phyloP scores from a whole-genome alignment of 2,329 filamentous ascomycete genomes.

The Calonectria naviculata region DNA sequence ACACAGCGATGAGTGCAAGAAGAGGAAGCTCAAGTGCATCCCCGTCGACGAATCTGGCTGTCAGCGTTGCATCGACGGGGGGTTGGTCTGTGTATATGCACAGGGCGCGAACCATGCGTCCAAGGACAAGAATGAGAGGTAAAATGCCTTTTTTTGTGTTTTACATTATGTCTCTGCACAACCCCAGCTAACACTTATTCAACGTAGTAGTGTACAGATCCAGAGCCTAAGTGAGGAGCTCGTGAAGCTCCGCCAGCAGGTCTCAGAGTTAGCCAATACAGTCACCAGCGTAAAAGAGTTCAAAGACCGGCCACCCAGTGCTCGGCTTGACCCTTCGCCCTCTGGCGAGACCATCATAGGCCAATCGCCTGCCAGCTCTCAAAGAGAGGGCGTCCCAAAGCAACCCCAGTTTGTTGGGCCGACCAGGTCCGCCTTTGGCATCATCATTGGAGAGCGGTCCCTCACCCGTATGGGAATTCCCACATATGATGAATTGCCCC shows the following conservation, averaged over 20 bases:
- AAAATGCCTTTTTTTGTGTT: not conserved
- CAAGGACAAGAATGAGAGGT: conserved; percentile 37
- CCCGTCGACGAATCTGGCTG: conserved; percentile 40
- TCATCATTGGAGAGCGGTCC: conserved; percentile 49
- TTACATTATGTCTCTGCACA: not conserved
- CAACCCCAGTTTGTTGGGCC: conserved; percentile 51
- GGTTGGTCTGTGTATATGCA: conserved; percentile 40
- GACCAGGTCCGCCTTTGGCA: conserved; percentile 47
- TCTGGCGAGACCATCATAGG: conserved; percentile 20
- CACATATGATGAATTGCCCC: conserved; percentile 35
- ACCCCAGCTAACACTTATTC: not conserved
- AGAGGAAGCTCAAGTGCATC: conserved; percentile 54
- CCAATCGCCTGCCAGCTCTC: conserved; percentile 29
- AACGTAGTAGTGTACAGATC: conserved; percentile 11
- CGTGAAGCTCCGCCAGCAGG: conserved; percentile 43
- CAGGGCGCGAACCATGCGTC: conserved; percentile 32
- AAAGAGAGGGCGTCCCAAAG: conserved; percentile 39
- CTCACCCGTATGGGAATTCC: conserved; percentile 50
- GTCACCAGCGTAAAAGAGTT: conserved; percentile 38
- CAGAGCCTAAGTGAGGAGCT: conserved; percentile 43
- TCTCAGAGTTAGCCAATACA: conserved; percentile 41
- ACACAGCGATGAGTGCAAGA: conserved; percentile 52
- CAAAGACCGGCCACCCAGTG: conserved; percentile 30
- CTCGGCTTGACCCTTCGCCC: conserved; percentile 22
- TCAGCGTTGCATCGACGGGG: conserved; percentile 44